Evolutionary conservation across 2,329 filamentous ascomycete genomes (phyloP), one percentile per base, ranked within the genome.

Genomic region (Fusarium sublunatum): DNA sequence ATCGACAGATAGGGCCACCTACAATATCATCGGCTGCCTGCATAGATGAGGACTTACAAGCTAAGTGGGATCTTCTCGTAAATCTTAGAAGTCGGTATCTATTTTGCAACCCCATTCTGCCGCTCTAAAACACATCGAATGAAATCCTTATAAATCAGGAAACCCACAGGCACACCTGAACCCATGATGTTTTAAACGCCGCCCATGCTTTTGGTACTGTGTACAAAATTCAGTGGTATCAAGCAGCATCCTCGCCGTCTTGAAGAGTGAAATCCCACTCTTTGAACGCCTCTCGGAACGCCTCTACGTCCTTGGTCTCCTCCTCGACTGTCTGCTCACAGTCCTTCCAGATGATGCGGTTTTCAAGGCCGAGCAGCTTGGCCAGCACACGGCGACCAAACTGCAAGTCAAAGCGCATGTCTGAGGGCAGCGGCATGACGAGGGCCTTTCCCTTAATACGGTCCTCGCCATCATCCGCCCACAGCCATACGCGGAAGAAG

Each of bases 361-460:
- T 80, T 75, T 97, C 92, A 41, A 98, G 78, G 3, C 88, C 86
- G 46, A 99, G 81, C 47, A 99, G 80, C 77, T 97, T 97, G 2
- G 92, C 94, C 74, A 98, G 80, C 5, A 97, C 95, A 40, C 88
- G 87, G 36, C 96, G 85, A 5, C 91, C 93, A 71, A 96, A 98
- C 73, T 98, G 94, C 41, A 97, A 78, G 73, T 97, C 93, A 74
- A 99, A 98, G 12, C 90, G 86, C 63, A 90, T 85, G 15, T 86
- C 87, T 25, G 87, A 80, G 57, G 88, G 85, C 8, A 97, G 83
- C 7, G 87, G 87, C 79, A 98, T 86, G 49, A 93, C 83, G 55
- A 97, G 80, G 53, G 87, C 88, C 59, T 75, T 77, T 61, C 91
- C 87, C 72, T 86, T 82, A 64, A 87, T 83, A 50, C 72, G 76